Base-by-base conservation (phyloP, 371 early-diverging fungal species). In the Choanephora cucurbitarum region DNA sequence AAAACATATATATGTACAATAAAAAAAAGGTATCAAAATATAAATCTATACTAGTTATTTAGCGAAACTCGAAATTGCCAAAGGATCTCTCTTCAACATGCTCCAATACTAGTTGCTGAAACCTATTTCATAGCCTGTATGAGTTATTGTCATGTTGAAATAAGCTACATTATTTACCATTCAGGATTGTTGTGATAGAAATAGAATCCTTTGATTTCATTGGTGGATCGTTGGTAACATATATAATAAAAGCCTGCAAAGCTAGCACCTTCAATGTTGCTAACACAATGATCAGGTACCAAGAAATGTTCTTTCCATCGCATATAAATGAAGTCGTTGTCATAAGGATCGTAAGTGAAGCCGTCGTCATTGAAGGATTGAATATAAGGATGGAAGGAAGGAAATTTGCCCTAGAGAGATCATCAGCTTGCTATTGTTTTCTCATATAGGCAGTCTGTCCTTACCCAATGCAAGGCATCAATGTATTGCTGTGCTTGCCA, bases 211-310 rank as follows among this genome's bases (percentile, higher is more conserved):
- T 82, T 82, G 52, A 97, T 91, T 22, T 82, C 64, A 41, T 87
- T 84, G 13, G 88, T 87, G 6, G 82, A 83, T 50, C 88, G 84
- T 63, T 91, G 86, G 63, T 88, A 95, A 58, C 89, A 90, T 52
- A 96, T 92, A 59, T 96, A 97, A 71, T 97, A 97, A 66, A 96
- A 97, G 5, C 97, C 97, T 11, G 91, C 95, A 80, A 91, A 97
- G 62, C 90, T 89, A 6, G 97, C 97, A 11, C 98, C 98, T 49
- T 84, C 72, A 57, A 97, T 90, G 21, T 77, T 81, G 57, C 77
- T 85, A 41, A 96, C 88, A 52, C 81, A 82, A 76, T 96, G 95
- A 78, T 97, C 94, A 28, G 98, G 97, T 4, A 96, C 94, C 42
- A 97, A 70, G 69, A 96, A 97, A 55, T 89, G 90, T 69, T 97